Conservation (phyloP, 805 yeast genomes). For the Starmerella sp. region DNA sequence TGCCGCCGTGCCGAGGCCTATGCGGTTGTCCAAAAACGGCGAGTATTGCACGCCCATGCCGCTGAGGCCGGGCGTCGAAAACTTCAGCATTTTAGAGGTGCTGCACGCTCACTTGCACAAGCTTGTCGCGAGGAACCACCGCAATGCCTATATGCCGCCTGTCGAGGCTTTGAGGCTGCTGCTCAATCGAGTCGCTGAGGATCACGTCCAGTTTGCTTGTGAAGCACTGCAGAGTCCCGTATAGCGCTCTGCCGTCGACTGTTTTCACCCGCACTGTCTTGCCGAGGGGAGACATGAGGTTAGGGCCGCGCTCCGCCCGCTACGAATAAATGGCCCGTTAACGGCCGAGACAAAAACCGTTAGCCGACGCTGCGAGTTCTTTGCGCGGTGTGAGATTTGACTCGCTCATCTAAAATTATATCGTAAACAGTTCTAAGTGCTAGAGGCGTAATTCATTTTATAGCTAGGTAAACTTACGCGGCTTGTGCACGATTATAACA, state of each 20-base stretch:
- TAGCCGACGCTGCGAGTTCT: too few species aligned
- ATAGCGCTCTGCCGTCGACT: constrained; percentile 27
- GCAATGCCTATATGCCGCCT: constrained; percentile 28
- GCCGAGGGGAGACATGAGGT: constrained; percentile 18
- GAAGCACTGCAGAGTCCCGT: constrained; percentile 27
- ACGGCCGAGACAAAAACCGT: background rate
- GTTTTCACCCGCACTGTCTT: constrained; percentile 24
- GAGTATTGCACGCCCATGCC: constrained; percentile 85
- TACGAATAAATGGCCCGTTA: background rate
- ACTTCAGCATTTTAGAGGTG: constrained; percentile 47
- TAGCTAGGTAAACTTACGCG: too few species aligned
- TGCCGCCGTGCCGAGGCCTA: constrained; percentile 84
- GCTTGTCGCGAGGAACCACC: constrained; percentile 27
- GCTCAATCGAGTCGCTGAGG: constrained; percentile 27
- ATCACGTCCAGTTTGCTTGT: constrained; percentile 27
- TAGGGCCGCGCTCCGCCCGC: background rate
- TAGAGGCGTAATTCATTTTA: too few species aligned
- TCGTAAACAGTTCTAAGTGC: too few species aligned
- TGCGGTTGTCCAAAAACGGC: constrained; percentile 77
- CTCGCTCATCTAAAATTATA: too few species aligned
- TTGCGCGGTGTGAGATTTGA: too few species aligned
- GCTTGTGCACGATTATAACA: too few species aligned
- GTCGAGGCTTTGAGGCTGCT: constrained; percentile 20
- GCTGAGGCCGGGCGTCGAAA: constrained; percentile 65
- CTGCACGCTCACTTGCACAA: constrained; percentile 21